These are phyloP conservation scores for Kodamaea derodonti DNA, from an alignment of 1,139 yeast genomes.

Conservation along the genomic window DNA sequence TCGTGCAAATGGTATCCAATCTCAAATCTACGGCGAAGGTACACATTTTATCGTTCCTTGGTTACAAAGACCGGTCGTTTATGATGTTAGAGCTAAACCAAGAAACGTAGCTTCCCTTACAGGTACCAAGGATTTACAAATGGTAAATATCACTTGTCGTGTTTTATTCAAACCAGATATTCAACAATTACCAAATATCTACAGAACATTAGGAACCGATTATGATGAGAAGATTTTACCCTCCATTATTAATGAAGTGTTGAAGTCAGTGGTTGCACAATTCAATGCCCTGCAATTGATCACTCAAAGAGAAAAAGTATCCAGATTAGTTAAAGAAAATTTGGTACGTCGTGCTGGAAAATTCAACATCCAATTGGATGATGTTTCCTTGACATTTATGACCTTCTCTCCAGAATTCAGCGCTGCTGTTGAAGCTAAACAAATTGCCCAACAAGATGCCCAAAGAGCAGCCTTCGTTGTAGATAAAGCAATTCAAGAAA, in stretches of 20 bases:
- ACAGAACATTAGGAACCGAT: conserved; percentile 88
- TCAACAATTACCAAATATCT: conserved; percentile 73
- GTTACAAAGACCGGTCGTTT: conserved; percentile 89
- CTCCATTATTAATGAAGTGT: conserved; percentile 93
- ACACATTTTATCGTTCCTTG: conserved; percentile 94
- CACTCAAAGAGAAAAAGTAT: conserved; percentile 96
- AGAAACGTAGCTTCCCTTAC: conserved; percentile 96
- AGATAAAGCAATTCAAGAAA: conserved; percentile 96
- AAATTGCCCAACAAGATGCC: conserved; percentile 99
- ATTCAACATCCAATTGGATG: conserved; percentile 85
- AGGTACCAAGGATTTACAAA: conserved; percentile 96
- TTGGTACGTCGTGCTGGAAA: conserved; percentile 87
- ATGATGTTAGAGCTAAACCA: conserved; percentile 96
- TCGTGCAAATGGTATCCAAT: conserved; percentile 80
- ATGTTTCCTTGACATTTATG: conserved; percentile 93
- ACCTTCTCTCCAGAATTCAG: conserved; percentile 98
- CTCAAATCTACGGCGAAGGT: conserved; percentile 88
- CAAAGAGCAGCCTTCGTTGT: conserved; percentile 97
- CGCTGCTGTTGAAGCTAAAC: conserved; percentile 96
- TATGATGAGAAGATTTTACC: conserved; percentile 97
- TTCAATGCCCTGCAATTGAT: conserved; percentile 97
- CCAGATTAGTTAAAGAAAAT: conserved; percentile 85
- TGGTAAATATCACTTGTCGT: conserved; percentile 98
- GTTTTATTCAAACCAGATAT: conserved; percentile 89
- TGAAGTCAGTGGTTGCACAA: conserved; percentile 94